A percentile compares a stretch with the other conserved stretches of the same genome.
phyloP scores from a whole-genome alignment of 1,139 yeast genomes.

The Hansenula lynferdii region DNA sequence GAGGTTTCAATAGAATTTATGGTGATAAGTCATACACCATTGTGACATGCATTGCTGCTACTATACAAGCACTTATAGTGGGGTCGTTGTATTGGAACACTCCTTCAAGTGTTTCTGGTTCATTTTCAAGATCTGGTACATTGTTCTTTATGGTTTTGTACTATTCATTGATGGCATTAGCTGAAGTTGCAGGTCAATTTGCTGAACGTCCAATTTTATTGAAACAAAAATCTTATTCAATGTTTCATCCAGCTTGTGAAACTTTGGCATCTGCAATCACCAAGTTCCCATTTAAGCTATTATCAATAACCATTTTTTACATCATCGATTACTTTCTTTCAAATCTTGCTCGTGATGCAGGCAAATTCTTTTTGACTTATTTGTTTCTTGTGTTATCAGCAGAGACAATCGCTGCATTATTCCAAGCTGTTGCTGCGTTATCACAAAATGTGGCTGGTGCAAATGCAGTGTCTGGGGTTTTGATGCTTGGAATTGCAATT shows the following conservation, averaged over 20 bases:
- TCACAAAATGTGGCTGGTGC: slow-evolving; percentile 45
- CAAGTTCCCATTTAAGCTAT: slow-evolving; percentile 43
- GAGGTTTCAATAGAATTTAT: slow-evolving; percentile 46
- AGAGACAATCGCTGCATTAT: slow-evolving; percentile 38
- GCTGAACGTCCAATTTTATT: slow-evolving; percentile 44
- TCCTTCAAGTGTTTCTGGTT: slow-evolving; percentile 34
- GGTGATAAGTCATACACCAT: slow-evolving; percentile 48
- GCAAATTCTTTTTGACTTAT: slow-evolving; percentile 46
- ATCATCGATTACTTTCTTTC: slow-evolving; percentile 48
- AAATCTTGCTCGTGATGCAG: slow-evolving; percentile 44
- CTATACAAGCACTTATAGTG: slow-evolving; percentile 45
- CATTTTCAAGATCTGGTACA: slow-evolving; percentile 54
- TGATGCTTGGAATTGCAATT: slow-evolving; percentile 42
- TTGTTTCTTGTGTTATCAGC: slow-evolving; percentile 39
- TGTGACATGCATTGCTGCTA: slow-evolving; percentile 41
- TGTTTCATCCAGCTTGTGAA: slow-evolving; percentile 55
- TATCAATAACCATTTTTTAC: slow-evolving; percentile 39
- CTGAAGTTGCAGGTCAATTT: slow-evolving; percentile 44
- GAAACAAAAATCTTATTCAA: slow-evolving; percentile 49
- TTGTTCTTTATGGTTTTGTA: slow-evolving; percentile 47
- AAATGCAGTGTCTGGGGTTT: slow-evolving; percentile 45
- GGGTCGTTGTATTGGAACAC: slow-evolving; percentile 40
- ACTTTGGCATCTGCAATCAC: slow-evolving; percentile 42
- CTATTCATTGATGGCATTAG: slow-evolving; percentile 48
- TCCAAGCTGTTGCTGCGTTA: slow-evolving; percentile 46